Conservation (phyloP, 2,329 filamentous ascomycete species). For the Bipolaris sorokiniana region DNA sequence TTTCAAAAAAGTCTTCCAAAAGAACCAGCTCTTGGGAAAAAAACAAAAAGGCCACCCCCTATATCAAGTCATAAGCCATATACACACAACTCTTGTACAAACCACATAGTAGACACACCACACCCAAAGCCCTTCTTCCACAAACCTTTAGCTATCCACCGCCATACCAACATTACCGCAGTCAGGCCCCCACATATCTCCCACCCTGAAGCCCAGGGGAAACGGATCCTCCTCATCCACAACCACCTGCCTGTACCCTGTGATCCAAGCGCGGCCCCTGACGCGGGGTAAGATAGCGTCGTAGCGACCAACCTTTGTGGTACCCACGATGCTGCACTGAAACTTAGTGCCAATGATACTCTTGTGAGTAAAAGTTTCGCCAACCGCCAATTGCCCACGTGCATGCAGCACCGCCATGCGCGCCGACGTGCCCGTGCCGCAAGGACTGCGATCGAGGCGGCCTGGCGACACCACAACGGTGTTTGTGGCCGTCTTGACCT, state of each 20-base stretch:
- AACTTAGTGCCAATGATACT: constrained; percentile 56
- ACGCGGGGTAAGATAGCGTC: constrained; percentile 52
- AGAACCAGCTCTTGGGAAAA: too few relatives aligned
- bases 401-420: constrained; percentile 55
- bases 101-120: neutral
- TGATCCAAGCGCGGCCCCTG: constrained; percentile 56
- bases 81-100: too few relatives aligned
- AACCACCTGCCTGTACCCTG: constrained; percentile 53
- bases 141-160: neutral
- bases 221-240: constrained; percentile 55
- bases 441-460: constrained; percentile 56
- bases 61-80: too few relatives aligned
- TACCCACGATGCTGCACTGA: constrained; percentile 46
- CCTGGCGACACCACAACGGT: constrained; percentile 56
- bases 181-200: constrained; percentile 33
- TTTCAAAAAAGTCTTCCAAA: too few relatives aligned
- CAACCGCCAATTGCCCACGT: constrained; percentile 47
- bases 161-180: neutral
- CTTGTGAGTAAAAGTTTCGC: constrained; percentile 48
- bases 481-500: constrained; percentile 27
- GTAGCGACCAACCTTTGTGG: constrained; percentile 49
- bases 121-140: neutral
- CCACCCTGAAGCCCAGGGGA: constrained; percentile 49
- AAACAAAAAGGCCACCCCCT: too few relatives aligned
- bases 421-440: constrained; percentile 55